A percentile compares a stretch with the other conserved stretches of the same genome.
Evolutionary conservation across 1,284 basidiomycete species (phyloP).

Genomic region (Phylloboletellus chloephorus): DNA sequence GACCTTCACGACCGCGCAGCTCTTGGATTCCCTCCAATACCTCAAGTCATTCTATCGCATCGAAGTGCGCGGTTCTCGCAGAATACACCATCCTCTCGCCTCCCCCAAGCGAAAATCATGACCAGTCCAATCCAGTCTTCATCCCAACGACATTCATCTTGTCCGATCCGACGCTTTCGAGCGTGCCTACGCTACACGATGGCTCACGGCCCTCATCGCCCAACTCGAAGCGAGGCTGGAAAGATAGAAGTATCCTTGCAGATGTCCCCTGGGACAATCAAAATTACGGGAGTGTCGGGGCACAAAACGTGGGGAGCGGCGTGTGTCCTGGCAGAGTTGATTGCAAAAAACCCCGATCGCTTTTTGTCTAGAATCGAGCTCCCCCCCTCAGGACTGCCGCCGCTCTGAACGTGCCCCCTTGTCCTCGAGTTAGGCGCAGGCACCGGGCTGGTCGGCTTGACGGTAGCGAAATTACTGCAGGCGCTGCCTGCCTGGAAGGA

Average conservation of each 20-base stretch:
- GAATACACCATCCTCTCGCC: constrained; percentile 7
- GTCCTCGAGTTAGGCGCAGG: constrained; percentile 85
- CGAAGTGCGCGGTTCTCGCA: constrained; percentile 33
- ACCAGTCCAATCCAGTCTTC: background rate
- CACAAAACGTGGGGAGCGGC: constrained; percentile 91
- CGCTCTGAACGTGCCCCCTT: constrained; percentile 34
- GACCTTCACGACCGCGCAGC: constrained; percentile 17
- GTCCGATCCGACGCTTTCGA: constrained; percentile 58
- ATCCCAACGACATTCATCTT: constrained; percentile 10
- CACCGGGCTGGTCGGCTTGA: constrained; percentile 80
- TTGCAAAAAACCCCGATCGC: constrained; percentile 51
- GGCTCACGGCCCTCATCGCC: constrained; percentile 60
- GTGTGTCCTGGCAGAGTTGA: constrained; percentile 75
- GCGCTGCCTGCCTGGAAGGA: constrained; percentile 4
- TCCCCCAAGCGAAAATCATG: background rate
- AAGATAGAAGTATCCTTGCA: constrained; percentile 44
- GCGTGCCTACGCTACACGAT: constrained; percentile 59
- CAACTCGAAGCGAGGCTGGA: constrained; percentile 24
- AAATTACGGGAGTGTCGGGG: constrained; percentile 77
- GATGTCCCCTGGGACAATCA: constrained; percentile 71
- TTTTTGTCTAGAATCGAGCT: constrained; percentile 46
- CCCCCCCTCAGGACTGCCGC: too few species aligned
- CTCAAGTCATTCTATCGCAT: constrained; percentile 33
- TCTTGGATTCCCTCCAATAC: constrained; percentile 20
- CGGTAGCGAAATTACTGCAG: constrained; percentile 49